These are phyloP conservation scores for Aquilaria malaccensis DNA, from an alignment of 345 rosid species.

Conservation along the genomic window DNA sequence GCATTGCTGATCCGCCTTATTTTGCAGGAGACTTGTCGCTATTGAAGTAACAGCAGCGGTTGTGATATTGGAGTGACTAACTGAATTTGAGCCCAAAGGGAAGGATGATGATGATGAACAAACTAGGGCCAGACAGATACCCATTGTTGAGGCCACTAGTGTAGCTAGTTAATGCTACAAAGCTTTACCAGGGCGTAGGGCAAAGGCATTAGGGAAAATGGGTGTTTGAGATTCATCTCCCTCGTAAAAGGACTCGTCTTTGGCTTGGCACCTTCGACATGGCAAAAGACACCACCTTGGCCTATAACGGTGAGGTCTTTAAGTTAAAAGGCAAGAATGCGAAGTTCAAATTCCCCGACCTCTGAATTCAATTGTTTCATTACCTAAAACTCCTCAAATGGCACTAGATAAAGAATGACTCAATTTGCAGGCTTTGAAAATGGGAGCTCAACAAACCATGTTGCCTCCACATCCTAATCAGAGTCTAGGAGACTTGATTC, in stretches of 20 bases:
- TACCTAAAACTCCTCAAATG: slow-evolving; percentile 20
- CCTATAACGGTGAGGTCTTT: slow-evolving; percentile 86
- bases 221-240: slow-evolving; percentile 96
- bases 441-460: neutral
- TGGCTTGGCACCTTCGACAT: slow-evolving; percentile 94
- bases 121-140: slow-evolving; percentile 51
- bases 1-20: slow-evolving; percentile 24
- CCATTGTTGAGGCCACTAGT: slow-evolving; percentile 42
- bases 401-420: slow-evolving; percentile 16
- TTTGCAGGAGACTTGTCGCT: slow-evolving; percentile 22
- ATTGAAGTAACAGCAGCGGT: slow-evolving; percentile 45
- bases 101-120: slow-evolving; percentile 71
- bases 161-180: slow-evolving; percentile 68
- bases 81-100: slow-evolving; percentile 72
- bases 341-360: slow-evolving; percentile 77
- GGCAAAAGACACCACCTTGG: slow-evolving; percentile 87
- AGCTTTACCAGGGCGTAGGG: slow-evolving; percentile 86
- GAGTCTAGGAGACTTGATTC: slow-evolving; percentile 8
- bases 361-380: slow-evolving; percentile 23
- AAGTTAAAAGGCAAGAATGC: slow-evolving; percentile 82
- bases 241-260: slow-evolving; percentile 81
- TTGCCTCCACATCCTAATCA: slow-evolving; percentile 10
- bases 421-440: slow-evolving; percentile 7
- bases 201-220: slow-evolving; percentile 98
- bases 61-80: slow-evolving; percentile 55